Evolutionary conservation across 805 yeast genomes (phyloP).

Genomic region (Tetrapisispora fleetii): DNA sequence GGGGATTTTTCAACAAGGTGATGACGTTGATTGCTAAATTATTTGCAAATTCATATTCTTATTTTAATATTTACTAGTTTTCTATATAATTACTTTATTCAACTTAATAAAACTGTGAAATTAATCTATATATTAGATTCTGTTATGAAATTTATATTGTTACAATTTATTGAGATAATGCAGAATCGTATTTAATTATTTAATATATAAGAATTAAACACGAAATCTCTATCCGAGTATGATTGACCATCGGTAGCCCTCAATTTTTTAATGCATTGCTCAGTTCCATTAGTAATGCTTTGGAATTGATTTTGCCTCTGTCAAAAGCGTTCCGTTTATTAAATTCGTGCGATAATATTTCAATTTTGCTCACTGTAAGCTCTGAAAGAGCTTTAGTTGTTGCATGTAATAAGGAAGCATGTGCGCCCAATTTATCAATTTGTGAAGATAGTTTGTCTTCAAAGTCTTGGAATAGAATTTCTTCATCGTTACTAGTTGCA

Average conservation of each 20-base stretch:
- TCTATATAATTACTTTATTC: too few relatives aligned
- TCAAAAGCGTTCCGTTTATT: conserved; percentile 3
- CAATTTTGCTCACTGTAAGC: conserved; percentile 11
- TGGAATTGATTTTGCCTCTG: conserved; percentile 9
- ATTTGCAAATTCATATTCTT: too few relatives aligned
- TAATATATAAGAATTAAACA: neutral
- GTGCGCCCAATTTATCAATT: conserved; percentile 14
- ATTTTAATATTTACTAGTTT: too few relatives aligned
- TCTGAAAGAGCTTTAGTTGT: conserved; percentile 14
- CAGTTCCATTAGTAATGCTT: conserved; percentile 15
- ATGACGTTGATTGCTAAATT: too few relatives aligned
- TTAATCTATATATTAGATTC: too few relatives aligned
- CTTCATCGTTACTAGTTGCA: neutral
- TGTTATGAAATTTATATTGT: neutral
- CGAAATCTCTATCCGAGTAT: neutral
- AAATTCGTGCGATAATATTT: conserved; percentile 12
- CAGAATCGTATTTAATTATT: neutral
- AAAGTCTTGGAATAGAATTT: neutral
- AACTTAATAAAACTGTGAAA: too few relatives aligned
- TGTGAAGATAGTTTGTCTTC: conserved; percentile 10
- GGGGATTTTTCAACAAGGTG: too few relatives aligned
- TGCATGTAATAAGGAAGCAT: conserved; percentile 20
- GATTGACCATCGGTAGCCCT: neutral
- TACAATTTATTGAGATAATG: neutral
- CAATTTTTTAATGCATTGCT: conserved; percentile 14